phyloP scores from a whole-genome alignment of 2,329 filamentous ascomycete species.

The Botryotinia calthae region DNA sequence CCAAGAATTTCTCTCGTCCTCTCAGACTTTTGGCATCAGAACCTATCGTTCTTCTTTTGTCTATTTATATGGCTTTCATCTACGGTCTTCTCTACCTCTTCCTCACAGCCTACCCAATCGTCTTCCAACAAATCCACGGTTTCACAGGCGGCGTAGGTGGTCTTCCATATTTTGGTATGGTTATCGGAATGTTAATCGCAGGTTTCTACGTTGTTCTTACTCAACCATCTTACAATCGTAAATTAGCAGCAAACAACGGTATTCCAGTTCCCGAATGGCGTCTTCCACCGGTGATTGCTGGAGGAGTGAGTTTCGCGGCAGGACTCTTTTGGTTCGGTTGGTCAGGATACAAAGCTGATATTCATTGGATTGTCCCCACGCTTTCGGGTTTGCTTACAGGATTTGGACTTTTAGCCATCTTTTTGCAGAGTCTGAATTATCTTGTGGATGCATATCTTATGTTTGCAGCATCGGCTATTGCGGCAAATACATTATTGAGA shows the following conservation, averaged over 20 bases:
- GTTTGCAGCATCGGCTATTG: constrained; percentile 72
- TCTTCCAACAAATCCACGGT: constrained; percentile 71
- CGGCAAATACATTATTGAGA: constrained; percentile 77
- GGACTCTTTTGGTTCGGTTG: constrained; percentile 79
- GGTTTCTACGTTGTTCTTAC: constrained; percentile 61
- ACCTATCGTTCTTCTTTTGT: constrained; percentile 66
- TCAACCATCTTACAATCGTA: constrained; percentile 66
- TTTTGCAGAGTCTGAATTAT: constrained; percentile 78
- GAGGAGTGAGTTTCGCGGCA: constrained; percentile 57
- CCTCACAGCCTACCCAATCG: constrained; percentile 78
- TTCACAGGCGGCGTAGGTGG: constrained; percentile 69
- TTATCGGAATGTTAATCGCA: constrained; percentile 67
- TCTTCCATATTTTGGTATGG: constrained; percentile 83
- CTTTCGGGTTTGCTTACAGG: constrained; percentile 63
- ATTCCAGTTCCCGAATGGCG: constrained; percentile 66
- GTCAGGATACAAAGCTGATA: constrained; percentile 51
- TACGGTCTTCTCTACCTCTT: constrained; percentile 82
- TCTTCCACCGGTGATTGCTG: constrained; percentile 59
- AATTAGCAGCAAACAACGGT: constrained; percentile 65
- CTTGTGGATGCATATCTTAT: constrained; percentile 67
- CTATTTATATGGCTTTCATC: constrained; percentile 72
- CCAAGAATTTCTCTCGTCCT: constrained; percentile 48
- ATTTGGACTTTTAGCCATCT: constrained; percentile 78
- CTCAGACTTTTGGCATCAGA: constrained; percentile 57
- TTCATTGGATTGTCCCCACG: constrained; percentile 65